A percentile compares a stretch with the other conserved stretches of the same genome.
phyloP scores from a whole-genome alignment of 2,329 filamentous ascomycete species.

The Hymenoscyphus linearis region DNA sequence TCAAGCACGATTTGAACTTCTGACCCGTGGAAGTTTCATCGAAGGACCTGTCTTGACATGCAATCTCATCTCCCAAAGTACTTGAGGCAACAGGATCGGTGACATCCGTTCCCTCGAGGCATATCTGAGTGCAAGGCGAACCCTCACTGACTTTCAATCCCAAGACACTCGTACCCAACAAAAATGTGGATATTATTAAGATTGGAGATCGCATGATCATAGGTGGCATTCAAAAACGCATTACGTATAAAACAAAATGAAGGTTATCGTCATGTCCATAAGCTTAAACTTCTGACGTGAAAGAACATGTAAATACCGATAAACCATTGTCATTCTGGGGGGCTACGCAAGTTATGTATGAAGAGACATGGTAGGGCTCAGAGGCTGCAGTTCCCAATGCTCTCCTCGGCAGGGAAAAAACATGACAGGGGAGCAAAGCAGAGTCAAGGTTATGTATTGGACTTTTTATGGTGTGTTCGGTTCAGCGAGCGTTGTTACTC shows the following conservation, averaged over 20 bases:
- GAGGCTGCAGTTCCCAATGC: not conserved
- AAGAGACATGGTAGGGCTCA: not conserved
- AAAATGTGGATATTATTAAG: slow-evolving; percentile 1
- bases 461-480: not conserved
- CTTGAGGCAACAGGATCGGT: slow-evolving; percentile 35
- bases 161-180: slow-evolving; percentile 1
- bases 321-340: not conserved
- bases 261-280: not conserved
- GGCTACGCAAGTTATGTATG: slow-evolving; percentile 5
- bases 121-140: slow-evolving; percentile 45
- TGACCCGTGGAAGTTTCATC: slow-evolving; percentile 18
- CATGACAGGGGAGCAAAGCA: not conserved
- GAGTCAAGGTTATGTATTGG: not conserved
- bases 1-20: slow-evolving; percentile 27
- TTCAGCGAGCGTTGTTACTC: not conserved
- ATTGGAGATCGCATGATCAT: slow-evolving; percentile 4
- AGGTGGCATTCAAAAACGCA: not conserved
- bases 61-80: slow-evolving; percentile 43
- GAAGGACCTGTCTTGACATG: slow-evolving; percentile 26
- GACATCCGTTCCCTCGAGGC: slow-evolving; percentile 38
- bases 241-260: not conserved
- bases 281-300: not conserved
- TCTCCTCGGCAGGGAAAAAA: not conserved
- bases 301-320: not conserved
- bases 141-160: slow-evolving; percentile 45